Percentiles rank a stretch among this genome's conserved stretches.
Conservation (phyloP, 179 eudicot genomes). For the Silene noctiflora region DNA sequence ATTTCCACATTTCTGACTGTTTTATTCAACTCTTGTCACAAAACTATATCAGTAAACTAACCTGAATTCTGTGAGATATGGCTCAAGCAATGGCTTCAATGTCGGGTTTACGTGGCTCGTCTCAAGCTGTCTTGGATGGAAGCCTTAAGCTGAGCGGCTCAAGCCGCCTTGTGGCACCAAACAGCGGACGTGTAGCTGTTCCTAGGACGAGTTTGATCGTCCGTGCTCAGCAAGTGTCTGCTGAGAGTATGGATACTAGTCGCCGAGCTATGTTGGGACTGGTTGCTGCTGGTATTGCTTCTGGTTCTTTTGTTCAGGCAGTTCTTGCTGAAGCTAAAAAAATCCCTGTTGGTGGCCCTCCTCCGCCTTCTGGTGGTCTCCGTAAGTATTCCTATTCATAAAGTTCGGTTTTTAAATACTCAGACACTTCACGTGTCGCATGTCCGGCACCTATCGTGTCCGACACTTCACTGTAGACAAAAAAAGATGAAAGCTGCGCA, state of each 20-base stretch:
- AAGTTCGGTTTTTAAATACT: no score
- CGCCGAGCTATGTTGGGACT: conserved; percentile 77
- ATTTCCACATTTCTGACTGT: conserved; percentile 28
- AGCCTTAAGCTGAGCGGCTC: conserved; percentile 66
- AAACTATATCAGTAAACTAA: not conserved
- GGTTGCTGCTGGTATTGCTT: conserved; percentile 69
- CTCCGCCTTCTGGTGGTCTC: conserved; percentile 89
- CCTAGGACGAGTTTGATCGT: conserved; percentile 37
- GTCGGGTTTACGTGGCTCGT: conserved; percentile 61
- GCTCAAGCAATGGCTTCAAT: conserved; percentile 93
- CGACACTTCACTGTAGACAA: no score
- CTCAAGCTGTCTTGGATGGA: conserved; percentile 68
- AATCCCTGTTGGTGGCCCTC: conserved; percentile 79
- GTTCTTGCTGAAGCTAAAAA: conserved; percentile 76
- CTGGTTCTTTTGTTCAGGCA: conserved; percentile 60
- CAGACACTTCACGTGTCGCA: no score
- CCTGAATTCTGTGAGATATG: conserved; percentile 27
- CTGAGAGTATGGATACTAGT: conserved; percentile 46
- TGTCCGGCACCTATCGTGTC: no score
- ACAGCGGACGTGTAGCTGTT: conserved; percentile 32
- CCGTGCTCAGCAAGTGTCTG: conserved; percentile 51
- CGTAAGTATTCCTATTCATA: conserved; percentile 47
- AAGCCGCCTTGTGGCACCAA: conserved; percentile 39
- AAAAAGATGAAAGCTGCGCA: no score
- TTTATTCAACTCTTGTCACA: not conserved